phyloP scores from a whole-genome alignment of 148 eudicot genomes.

The Simmondsia chinensis region DNA sequence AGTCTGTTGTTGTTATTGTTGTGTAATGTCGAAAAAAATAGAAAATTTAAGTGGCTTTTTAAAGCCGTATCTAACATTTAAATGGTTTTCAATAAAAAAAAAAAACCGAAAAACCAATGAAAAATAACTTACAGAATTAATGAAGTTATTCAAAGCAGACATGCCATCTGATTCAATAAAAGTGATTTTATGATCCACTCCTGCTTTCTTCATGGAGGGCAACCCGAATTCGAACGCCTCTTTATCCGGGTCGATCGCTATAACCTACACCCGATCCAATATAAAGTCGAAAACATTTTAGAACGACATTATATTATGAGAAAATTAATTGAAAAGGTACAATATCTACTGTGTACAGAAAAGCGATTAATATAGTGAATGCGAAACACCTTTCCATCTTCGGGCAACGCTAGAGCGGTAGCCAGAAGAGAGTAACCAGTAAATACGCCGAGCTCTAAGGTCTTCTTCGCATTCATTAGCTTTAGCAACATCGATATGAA shows the following conservation, averaged over 20 bases:
- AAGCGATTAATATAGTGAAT: too few species aligned
- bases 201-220: constrained; percentile 10
- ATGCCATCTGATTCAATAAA: constrained; percentile 10
- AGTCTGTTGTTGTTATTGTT: too few species aligned
- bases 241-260: constrained; percentile 10
- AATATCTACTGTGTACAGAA: too few species aligned
- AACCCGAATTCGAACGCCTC: constrained; percentile 15
- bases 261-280: too few species aligned
- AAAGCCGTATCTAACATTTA: background rate
- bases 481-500: constrained; percentile 34
- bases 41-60: background rate
- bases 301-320: too few species aligned
- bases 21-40: too few species aligned
- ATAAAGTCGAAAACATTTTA: too few species aligned
- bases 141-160: constrained; percentile 3
- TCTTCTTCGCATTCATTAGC: constrained; percentile 46
- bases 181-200: constrained; percentile 12
- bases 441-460: constrained; percentile 54
- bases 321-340: too few species aligned
- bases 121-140: constrained; percentile 6
- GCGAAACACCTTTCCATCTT: constrained; percentile 35
- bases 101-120: background rate
- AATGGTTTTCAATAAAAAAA: background rate
- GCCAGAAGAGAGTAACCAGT: constrained; percentile 54
- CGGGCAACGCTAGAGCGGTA: constrained; percentile 65